Evolutionary conservation across 1,284 basidiomycete genomes (phyloP), one percentile per base, ranked within the genome.

Genomic region (Boletus semigastroideus): DNA sequence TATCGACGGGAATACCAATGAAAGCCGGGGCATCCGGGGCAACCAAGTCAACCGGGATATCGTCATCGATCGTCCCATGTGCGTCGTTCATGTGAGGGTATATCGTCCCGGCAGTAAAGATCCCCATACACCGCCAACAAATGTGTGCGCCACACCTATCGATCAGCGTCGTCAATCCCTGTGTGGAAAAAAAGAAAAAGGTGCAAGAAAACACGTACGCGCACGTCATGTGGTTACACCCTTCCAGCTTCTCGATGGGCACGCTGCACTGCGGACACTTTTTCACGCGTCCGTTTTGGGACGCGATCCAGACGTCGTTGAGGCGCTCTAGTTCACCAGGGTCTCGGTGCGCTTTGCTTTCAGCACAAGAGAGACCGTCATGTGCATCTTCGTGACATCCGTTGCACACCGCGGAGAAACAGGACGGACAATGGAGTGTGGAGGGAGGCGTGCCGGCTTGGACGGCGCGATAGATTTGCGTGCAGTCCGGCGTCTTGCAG

Each of bases 201-300:
- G n/a, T n/a, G n/a, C 1, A 22, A 22, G 5, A 22, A 22, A 16
- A 14, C 10, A 19, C 59, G 12, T 30, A 68, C 65, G 31, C 33
- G 58, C 80, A 83, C 8, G 63, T 55, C 69, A 83, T 77, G 59
- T 83, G 82, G 60, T 82, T 82, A 62, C 81, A 83, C 1, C 82
- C 82, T 19, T 73, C 77, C 19, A 56, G 65, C 57, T 80, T 82
- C 61, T 81, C 74, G 41, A 81, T 77, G 55, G 61, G 72, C 5
- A 76, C 68, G 2, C 57, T 60, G 55, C 81, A 83, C 12, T 58
- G 55, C 0, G 80, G 80, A 47, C 71, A 73, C 31, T 58, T 62
- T 51, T 69, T 72, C 43, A 74, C 69, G 0, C 63, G 59, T n/a
- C 67, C 65, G 1, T 58, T 60, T 49, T 71, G 64, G 17, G 58